A percentile compares a stretch with the other conserved stretches of the same genome.
Evolutionary conservation across 176 grass and related monocot genomes (phyloP).

Genomic region (Oropetium thomaeum): DNA sequence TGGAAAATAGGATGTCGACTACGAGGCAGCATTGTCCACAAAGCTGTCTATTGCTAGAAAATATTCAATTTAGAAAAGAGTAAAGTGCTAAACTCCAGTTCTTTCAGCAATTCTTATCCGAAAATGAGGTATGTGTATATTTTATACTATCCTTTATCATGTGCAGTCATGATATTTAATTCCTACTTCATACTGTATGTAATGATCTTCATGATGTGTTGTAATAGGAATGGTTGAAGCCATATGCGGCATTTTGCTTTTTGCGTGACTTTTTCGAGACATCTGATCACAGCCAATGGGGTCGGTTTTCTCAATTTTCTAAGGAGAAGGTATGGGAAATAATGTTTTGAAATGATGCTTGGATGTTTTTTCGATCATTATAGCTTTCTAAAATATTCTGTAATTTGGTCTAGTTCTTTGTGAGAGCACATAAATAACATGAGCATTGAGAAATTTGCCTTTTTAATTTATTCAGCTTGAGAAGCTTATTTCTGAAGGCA

Average conservation of each 20-base stretch:
- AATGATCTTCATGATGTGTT: conserved; percentile 11
- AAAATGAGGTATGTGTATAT: conserved; percentile 91
- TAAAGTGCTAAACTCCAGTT: conserved; percentile 68
- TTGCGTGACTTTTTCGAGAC: conserved; percentile 94
- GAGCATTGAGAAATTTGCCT: conserved; percentile 19
- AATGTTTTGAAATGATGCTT: conserved; percentile 7
- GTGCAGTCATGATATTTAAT: conserved; percentile 11
- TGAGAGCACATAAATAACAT: conserved; percentile 1
- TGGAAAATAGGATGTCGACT: conserved; percentile 80
- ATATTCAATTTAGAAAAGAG: conserved; percentile 86
- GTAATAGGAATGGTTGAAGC: conserved; percentile 96
- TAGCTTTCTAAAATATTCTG: conserved; percentile 1
- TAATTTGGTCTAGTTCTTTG: conserved; percentile 24
- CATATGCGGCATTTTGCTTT: conserved; percentile 97
- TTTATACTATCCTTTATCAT: conserved; percentile 15
- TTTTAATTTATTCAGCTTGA: conserved; percentile 65
- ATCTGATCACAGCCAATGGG: conserved; percentile 95
- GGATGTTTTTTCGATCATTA: background rate
- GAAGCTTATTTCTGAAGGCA: conserved; percentile 71
- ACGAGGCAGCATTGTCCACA: conserved; percentile 69
- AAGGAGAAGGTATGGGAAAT: conserved; percentile 73
- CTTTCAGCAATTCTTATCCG: conserved; percentile 86
- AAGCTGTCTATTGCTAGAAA: conserved; percentile 86
- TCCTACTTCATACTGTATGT: conserved; percentile 20
- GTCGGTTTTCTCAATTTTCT: conserved; percentile 78